phyloP scores from a whole-genome alignment of 169 alveolate genomes.

The Babesia gibsoni region DNA sequence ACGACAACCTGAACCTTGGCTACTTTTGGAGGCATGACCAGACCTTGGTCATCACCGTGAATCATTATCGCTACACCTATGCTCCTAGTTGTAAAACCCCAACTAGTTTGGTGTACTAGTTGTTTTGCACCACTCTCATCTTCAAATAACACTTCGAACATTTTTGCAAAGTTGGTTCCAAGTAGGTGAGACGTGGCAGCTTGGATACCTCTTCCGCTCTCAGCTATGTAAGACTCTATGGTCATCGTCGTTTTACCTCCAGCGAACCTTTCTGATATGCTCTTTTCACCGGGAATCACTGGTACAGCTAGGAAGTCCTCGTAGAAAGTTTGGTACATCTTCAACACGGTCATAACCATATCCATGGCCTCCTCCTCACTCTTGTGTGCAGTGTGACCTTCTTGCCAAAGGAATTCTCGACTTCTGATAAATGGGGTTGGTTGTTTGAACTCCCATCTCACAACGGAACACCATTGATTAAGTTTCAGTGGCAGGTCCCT shows the following conservation, averaged over 20 bases:
- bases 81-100: conserved; percentile 99
- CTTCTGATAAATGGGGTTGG: conserved; percentile 99
- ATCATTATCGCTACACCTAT: conserved; percentile 93
- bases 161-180: conserved; percentile 98
- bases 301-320: conserved; percentile 98
- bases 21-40: conserved; percentile 97
- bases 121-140: conserved; percentile 89
- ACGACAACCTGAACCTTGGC: conserved; percentile 94
- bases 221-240: conserved; percentile 95
- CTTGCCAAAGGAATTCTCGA: conserved; percentile 99
- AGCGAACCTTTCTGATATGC: conserved; percentile 98
- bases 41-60: conserved; percentile 98
- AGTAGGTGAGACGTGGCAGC: conserved; percentile 97
- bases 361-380: conserved; percentile 94
- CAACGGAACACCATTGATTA: conserved; percentile 97
- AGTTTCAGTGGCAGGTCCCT: conserved; percentile 97
- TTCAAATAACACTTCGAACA: conserved; percentile 93
- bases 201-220: conserved; percentile 97
- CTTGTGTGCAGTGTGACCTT: conserved; percentile 99
- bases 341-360: conserved; percentile 87
- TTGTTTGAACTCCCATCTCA: conserved; percentile 99
- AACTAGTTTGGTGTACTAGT: conserved; percentile 94
- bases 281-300: conserved; percentile 95
- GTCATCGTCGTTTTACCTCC: conserved; percentile 98
- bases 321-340: conserved; percentile 87